phyloP scores from a whole-genome alignment of 1,139 yeast genomes.

The Kluyveromyces marxianus region DNA sequence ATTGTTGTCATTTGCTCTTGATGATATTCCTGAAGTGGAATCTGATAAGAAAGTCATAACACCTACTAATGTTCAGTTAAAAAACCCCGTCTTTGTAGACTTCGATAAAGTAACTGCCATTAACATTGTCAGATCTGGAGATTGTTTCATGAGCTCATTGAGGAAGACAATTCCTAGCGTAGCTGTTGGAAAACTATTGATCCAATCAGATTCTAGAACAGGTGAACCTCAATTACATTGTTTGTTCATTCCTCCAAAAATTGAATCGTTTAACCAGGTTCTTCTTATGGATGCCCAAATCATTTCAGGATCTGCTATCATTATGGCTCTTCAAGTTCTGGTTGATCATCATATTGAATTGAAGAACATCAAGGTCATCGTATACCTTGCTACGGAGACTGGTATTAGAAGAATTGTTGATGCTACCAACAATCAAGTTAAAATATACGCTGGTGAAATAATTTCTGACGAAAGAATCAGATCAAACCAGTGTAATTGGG shows the following conservation, averaged over 20 bases:
- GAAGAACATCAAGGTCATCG: slow-evolving; percentile 58
- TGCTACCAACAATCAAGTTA: slow-evolving; percentile 60
- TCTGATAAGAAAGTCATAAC: slow-evolving; percentile 35
- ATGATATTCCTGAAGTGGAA: slow-evolving; percentile 32
- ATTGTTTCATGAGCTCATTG: slow-evolving; percentile 75
- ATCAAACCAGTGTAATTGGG: slow-evolving; percentile 35
- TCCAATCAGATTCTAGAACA: slow-evolving; percentile 79
- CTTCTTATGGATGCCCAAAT: slow-evolving; percentile 80
- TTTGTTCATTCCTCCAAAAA: slow-evolving; percentile 46
- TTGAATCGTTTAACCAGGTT: slow-evolving; percentile 38
- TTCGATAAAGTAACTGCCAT: slow-evolving; percentile 57
- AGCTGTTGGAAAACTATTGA: slow-evolving; percentile 71
- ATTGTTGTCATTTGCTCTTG: slow-evolving; percentile 61
- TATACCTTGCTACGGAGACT: slow-evolving; percentile 70
- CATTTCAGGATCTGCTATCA: slow-evolving; percentile 87
- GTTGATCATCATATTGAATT: slow-evolving; percentile 70
- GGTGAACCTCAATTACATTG: slow-evolving; percentile 93
- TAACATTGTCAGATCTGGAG: slow-evolving; percentile 83
- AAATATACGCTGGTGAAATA: slow-evolving; percentile 62
- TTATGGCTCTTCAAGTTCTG: slow-evolving; percentile 87
- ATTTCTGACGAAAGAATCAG: slow-evolving; percentile 33
- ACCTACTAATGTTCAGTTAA: slow-evolving; percentile 34
- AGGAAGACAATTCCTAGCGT: slow-evolving; percentile 71
- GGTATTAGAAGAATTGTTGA: slow-evolving; percentile 69
- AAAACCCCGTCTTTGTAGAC: slow-evolving; percentile 36